Evolutionary conservation across 2,329 filamentous ascomycete genomes (phyloP), one percentile per base, ranked within the genome.

Genomic region (Alternaria sp.): DNA sequence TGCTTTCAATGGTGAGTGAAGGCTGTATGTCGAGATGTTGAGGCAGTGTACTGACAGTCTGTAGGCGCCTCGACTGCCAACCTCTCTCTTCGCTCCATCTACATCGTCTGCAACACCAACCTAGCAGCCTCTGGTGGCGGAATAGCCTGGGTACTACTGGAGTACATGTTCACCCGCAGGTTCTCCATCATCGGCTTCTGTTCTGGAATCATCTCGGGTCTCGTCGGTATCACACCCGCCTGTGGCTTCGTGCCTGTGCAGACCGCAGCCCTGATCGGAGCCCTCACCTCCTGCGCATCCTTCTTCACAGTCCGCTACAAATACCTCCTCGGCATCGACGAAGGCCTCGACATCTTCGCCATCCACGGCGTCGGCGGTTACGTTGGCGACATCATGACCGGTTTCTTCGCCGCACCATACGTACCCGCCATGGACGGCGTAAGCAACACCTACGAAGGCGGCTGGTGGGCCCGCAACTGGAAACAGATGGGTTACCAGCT

Each of bases 281-380:
- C 85, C 15, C 66, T 88, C 3, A 88, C 86, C 0, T 79, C 83
- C 0, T 71, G 81, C 3, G 78, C 80, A 19, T 86, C 83, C 65
- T 84, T 83, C 61, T 84, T 83, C 60, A 75, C 81, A 11, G 83
- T 75, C 11, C 82, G 66, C 9, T 78, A 78, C 67, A 87, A 88
- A 68, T 79, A 87, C 54, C 78, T 86, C 62, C 76, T 88, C 6
- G 80, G 80, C 9, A 81, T 88, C 11, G 87, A 89, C 61, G 87
- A 88, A 49, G 85, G 86, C 3, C 81, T 89, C 55, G 86, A 88
- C 62, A 86, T 89, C 53, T 89, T 88, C 63, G 85, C 85, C 28
- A 83, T 89, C 26, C 87, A 89, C 69, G 86, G 86, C 17, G 78
- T 89, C 2, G 87, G 87, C n/a, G 87, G 87, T 11, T 83, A 85